phyloP scores from a whole-genome alignment of 495 filamentous ascomycete species.

The Penicillium lividum region DNA sequence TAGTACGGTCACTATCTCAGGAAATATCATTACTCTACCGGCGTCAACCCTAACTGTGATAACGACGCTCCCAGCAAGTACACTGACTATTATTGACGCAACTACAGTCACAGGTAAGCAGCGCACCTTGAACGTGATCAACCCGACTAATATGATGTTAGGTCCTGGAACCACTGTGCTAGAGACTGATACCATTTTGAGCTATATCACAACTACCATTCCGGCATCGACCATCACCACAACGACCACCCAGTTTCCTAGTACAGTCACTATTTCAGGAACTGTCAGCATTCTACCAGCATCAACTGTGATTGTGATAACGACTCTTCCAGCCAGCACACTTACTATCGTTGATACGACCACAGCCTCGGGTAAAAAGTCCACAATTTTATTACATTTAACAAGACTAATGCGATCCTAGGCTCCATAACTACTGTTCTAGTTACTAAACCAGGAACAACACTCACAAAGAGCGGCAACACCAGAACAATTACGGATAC shows the following conservation, averaged over 20 bases:
- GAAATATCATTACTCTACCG: conserved; percentile 1
- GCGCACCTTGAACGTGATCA: background rate
- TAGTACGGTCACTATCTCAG: conserved; percentile 5
- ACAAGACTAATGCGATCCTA: background rate
- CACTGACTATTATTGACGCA: background rate
- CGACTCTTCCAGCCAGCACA: background rate
- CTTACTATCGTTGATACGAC: conserved; percentile 4
- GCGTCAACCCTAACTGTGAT: background rate
- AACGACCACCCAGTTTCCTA: conserved; percentile 1
- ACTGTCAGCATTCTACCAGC: conserved; percentile 2
- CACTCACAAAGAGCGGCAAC: conserved; percentile 10
- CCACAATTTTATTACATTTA: background rate
- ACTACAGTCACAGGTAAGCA: background rate
- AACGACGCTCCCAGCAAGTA: background rate
- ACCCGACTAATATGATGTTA: background rate
- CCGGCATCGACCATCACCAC: conserved; percentile 6
- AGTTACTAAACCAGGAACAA: conserved; percentile 10
- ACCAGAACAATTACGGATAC: conserved; percentile 23
- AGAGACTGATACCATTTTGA: background rate
- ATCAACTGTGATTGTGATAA: conserved; percentile 1
- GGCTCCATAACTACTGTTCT: background rate
- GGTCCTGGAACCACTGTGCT: background rate
- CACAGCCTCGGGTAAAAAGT: background rate
- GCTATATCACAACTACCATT: conserved; percentile 1
- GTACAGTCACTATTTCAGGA: conserved; percentile 5